Base-by-base conservation (phyloP, 1,284 basidiomycete species). In the Papiliotrema terrestris region DNA sequence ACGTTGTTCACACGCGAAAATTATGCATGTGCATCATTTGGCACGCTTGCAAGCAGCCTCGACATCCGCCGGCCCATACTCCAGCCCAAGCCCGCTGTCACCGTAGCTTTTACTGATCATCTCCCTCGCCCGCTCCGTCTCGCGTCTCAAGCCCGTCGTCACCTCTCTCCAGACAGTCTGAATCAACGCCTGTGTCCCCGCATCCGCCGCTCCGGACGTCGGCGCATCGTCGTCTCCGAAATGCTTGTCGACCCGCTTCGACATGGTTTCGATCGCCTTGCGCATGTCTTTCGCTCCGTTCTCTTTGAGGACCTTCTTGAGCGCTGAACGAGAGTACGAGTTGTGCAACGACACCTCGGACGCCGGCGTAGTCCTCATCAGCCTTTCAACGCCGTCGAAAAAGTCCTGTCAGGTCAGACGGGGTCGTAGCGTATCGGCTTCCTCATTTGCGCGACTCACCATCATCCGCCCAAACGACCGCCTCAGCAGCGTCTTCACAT, bases 221-320 rank as follows among this genome's bases (percentile, higher is more conserved):
- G 47, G 36, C 3, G 43, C 60, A 41, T 75, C 73, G 23, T 76
- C 73, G 19, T 72, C 62, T 9, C 58, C 62, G 71, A 97, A 98
- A 71, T 98, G 95, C 74, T 98, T 98, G 73, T 93, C 91, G 25
- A 98, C 91, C 8, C 95, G 84, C 70, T 91, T 91, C 70, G 86
- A 88, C 43, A 98, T 81, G 9, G 84, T 83, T 58, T 98, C 95
- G 47, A 97, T 80, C 59, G 79, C 74, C 64, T 83, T 96, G 37
- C 90, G 85, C 26, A 97, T 79, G 71, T 98, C 95, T 74, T 96
- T 98, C 32, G 83, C 78, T 52, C 84, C 86, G 68, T 86, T 87
- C 63, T 97, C 93, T 69, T 91, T 92, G 49, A 91, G 78, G 9
- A 91, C 82, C 70, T 91, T 91, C 72, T 91, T 93, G 35, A 93